Evolutionary conservation across 306 rosid genomes (phyloP), one percentile per base, ranked within the genome.

Genomic region (Dryas alaskensis): DNA sequence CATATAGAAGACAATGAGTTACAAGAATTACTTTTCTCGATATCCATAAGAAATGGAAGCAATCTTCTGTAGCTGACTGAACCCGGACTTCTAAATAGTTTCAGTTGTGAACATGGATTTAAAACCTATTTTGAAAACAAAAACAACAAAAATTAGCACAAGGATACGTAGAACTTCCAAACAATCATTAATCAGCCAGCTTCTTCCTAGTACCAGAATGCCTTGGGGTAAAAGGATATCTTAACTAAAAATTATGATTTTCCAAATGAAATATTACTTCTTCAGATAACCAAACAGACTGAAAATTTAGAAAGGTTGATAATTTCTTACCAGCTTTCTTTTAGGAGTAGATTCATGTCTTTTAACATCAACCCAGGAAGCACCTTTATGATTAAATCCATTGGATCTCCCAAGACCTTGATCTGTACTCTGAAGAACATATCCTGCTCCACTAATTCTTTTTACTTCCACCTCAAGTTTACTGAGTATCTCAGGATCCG

Each of bases 11-110:
- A 69, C 82, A 62, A 77, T 27, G 51, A 70, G 79, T 78, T 76
- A 76, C 84, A 44, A 54, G 87, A 67, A 54, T 81, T 79, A 55
- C 80, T 76, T 69, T 80, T 63, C 4, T 55, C 14, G 12, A 77
- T 65, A 58, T 86, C 79, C 83, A 57, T 58, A 9, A 89, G 72
- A 83, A 76, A 82, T 8, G 97, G 97, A 74, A 86, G 96, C 85
- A 88, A 46, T 80, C 97, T 88, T 78, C 81, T 79, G 72, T 81
- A 89, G 90, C 77, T 81, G 70, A 82, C 61, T 55, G 93, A 85
- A 22, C 88, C 88, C 12, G 85, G 80, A 65, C 72, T 79, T 71
- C 66, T 82, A 55, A 81, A 85, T 70, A 81, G 55, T 76, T 88
- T 85, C 66, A 81, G 47, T 72, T 69, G 82, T 63, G 76, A 69